Percentiles rank a stretch among this genome's conserved stretches.
Conservation (phyloP, 495 filamentous ascomycete species). For the Penicillium longicatenatum region DNA sequence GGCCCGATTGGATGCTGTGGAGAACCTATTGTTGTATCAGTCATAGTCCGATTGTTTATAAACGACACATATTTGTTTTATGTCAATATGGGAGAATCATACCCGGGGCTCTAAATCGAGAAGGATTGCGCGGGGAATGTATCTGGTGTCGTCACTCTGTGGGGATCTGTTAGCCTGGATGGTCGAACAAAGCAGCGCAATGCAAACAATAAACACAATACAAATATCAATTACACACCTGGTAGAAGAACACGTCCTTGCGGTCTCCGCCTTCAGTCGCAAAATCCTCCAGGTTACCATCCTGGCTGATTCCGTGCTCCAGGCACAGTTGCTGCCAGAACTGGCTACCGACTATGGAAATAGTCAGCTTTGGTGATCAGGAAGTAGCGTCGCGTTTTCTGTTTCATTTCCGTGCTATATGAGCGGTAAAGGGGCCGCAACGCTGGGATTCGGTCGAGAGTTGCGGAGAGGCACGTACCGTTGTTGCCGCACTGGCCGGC, state of each 20-base stretch:
- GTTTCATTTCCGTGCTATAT: neutral
- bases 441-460: conserved; percentile 2
- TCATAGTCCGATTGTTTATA: neutral
- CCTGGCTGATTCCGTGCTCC: conserved; percentile 96
- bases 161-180: conserved; percentile 9
- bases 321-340: conserved; percentile 98
- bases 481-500: conserved; percentile 99
- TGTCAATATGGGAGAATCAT: conserved; percentile 25
- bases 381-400: neutral
- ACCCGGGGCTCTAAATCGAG: conserved; percentile 93
- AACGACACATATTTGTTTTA: neutral
- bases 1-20: conserved; percentile 84
- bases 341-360: conserved; percentile 73
- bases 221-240: conserved; percentile 45
- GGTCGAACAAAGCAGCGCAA: neutral
- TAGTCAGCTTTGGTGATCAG: conserved; percentile 15
- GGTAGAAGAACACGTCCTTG: conserved; percentile 99
- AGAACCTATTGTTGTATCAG: conserved; percentile 63
- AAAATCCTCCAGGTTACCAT: conserved; percentile 94
- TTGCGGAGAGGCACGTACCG: conserved; percentile 58
- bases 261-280: conserved; percentile 95
- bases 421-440: neutral
- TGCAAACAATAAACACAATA: neutral
- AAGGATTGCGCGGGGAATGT: conserved; percentile 94
- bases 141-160: conserved; percentile 91